A percentile compares a stretch with the other conserved stretches of the same genome.
These are phyloP conservation scores for Hyphodiscus hymeniophilus DNA, from an alignment of 495 filamentous ascomycete genomes.

Conservation along the genomic window DNA sequence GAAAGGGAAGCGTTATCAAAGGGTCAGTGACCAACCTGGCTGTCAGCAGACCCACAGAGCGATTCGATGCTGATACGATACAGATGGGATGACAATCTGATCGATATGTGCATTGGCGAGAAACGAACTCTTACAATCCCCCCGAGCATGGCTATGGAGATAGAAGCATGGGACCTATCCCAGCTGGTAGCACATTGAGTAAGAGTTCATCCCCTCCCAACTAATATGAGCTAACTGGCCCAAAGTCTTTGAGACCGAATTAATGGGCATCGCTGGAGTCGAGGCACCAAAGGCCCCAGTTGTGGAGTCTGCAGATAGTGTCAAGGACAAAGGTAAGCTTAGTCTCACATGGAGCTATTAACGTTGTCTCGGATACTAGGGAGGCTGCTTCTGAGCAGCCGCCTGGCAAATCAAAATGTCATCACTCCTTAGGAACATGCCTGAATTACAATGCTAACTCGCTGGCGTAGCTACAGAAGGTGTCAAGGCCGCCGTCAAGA, in stretches of 20 bases:
- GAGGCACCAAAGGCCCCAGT: conserved; percentile 42
- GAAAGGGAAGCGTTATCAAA: conserved; percentile 76
- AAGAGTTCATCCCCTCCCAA: conserved; percentile 22
- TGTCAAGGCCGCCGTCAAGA: conserved; percentile 35
- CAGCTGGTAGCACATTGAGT: conserved; percentile 66
- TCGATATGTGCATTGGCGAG: conserved; percentile 97
- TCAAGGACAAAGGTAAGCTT: conserved; percentile 34
- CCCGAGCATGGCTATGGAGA: conserved; percentile 79
- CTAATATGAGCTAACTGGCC: conserved; percentile 20
- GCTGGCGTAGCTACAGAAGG: conserved; percentile 32
- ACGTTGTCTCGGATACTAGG: too few relatives aligned
- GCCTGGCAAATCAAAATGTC: too few relatives aligned
- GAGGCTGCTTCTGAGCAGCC: too few relatives aligned
- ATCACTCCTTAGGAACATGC: too few relatives aligned
- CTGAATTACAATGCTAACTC: too few relatives aligned
- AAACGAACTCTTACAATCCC: conserved; percentile 90
- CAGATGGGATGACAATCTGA: conserved; percentile 81
- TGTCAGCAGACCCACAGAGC: neutral
- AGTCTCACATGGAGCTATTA: too few relatives aligned
- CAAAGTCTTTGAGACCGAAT: conserved; percentile 83
- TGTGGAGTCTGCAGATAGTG: conserved; percentile 34
- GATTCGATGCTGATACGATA: neutral
- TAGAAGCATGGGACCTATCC: conserved; percentile 67
- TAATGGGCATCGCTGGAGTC: conserved; percentile 81
- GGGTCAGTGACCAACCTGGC: conserved; percentile 43